A percentile compares a stretch with the other conserved stretches of the same genome.
Evolutionary conservation across 2,329 filamentous ascomycete genomes (phyloP).

Genomic region (Alternaria longipes): DNA sequence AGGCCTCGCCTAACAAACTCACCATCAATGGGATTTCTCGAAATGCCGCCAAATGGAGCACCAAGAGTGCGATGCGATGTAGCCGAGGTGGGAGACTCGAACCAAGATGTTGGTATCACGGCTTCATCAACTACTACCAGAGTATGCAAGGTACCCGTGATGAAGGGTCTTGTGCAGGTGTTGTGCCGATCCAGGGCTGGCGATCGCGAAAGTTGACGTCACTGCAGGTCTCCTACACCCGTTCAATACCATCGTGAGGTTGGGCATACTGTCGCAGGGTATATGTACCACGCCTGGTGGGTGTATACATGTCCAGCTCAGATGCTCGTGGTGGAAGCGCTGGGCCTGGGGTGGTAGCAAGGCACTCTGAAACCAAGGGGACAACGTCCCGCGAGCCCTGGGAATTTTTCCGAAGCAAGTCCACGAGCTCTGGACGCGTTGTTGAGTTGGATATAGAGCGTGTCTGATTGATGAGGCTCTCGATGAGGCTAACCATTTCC

Average conservation of each 20-base stretch:
- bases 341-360: not conserved
- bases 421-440: not conserved
- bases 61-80: not conserved
- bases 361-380: not conserved
- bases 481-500: conserved; percentile 13
- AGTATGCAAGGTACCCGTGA: conserved; percentile 7
- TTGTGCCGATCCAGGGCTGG: not conserved
- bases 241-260: conserved; percentile 1
- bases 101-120: not conserved
- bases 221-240: not conserved
- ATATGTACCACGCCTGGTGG: not conserved
- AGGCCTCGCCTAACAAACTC: not conserved
- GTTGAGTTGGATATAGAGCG: conserved; percentile 2
- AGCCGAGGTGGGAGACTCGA: not conserved
- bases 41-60: not conserved
- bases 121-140: conserved; percentile 2
- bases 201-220: conserved; percentile 8
- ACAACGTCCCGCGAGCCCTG: not conserved
- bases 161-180: conserved; percentile 2
- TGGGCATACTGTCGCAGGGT: not conserved
- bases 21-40: not conserved
- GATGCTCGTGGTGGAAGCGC: not conserved
- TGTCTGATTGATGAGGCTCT: conserved; percentile 14
- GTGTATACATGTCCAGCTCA: not conserved
- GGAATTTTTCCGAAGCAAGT: not conserved